Percentiles rank a stretch among this genome's conserved stretches.
Evolutionary conservation across 495 filamentous ascomycete species (phyloP).

Genomic region (Letharia columbiana): DNA sequence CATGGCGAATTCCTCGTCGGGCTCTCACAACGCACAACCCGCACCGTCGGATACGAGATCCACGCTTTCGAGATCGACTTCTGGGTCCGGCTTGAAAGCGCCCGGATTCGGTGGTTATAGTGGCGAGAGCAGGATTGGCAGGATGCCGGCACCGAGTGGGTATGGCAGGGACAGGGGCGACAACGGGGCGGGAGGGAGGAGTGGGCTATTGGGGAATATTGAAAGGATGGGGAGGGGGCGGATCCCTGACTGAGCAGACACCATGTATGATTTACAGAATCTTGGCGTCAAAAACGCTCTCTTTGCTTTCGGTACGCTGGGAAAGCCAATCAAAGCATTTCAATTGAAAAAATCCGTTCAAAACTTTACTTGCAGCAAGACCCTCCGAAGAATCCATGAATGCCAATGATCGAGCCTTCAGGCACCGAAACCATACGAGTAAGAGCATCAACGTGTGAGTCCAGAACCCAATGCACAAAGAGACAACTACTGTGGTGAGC

Average conservation of each 20-base stretch:
- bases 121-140: constrained; percentile 36
- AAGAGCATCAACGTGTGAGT: too few species aligned
- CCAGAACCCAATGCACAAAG: too few species aligned
- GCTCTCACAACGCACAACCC: background rate
- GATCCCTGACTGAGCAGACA: constrained; percentile 12
- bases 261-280: too few species aligned
- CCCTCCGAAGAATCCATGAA: too few species aligned
- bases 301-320: too few species aligned
- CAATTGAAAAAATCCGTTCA: too few species aligned
- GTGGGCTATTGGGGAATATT: constrained; percentile 39
- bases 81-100: constrained; percentile 27
- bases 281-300: too few species aligned
- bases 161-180: constrained; percentile 23
- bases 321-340: too few species aligned
- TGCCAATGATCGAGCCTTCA: too few species aligned
- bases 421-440: too few species aligned
- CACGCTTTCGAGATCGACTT: constrained; percentile 28
- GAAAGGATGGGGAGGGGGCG: constrained; percentile 38
- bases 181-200: constrained; percentile 28
- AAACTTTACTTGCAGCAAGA: too few species aligned
- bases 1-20: background rate
- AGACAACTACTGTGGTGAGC: too few species aligned
- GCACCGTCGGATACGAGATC: constrained; percentile 19
- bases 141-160: constrained; percentile 17
- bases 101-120: constrained; percentile 23